These are phyloP conservation scores for Phytophthora pisi DNA, from an alignment of 352 stramenopile species.

Conservation along the genomic window DNA sequence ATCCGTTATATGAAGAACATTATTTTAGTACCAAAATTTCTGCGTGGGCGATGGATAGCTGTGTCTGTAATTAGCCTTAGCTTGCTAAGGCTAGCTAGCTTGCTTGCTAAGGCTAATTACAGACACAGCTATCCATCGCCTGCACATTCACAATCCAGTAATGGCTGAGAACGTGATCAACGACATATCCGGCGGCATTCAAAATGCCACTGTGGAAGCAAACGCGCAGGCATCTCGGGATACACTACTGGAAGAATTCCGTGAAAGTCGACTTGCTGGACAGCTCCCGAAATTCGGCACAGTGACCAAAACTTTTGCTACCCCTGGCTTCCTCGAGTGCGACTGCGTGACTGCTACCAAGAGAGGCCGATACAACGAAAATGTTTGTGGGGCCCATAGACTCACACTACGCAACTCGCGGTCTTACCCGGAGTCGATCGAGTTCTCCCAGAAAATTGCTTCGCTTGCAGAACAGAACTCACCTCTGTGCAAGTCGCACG, in stretches of 20 bases:
- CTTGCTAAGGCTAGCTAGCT: too few species aligned
- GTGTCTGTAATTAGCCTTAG: background rate
- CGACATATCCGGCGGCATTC: background rate
- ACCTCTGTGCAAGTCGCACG: conserved; percentile 16
- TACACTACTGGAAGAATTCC: conserved; percentile 31
- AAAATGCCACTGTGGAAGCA: background rate
- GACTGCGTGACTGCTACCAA: conserved; percentile 53
- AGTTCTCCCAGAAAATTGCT: conserved; percentile 25
- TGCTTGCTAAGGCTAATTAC: too few species aligned
- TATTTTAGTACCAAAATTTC: too few species aligned
- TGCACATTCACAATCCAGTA: background rate
- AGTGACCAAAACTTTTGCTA: conserved; percentile 28
- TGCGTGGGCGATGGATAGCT: background rate
- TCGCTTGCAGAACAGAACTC: conserved; percentile 18
- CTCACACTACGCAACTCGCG: conserved; percentile 64
- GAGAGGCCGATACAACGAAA: conserved; percentile 52
- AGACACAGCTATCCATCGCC: background rate
- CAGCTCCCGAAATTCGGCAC: background rate
- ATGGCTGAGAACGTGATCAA: background rate
- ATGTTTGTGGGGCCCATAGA: conserved; percentile 60
- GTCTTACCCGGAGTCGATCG: conserved; percentile 44
- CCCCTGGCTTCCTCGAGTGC: conserved; percentile 44
- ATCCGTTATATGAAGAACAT: too few species aligned
- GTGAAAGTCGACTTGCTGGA: conserved; percentile 7
- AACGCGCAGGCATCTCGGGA: conserved; percentile 2